Evolutionary conservation across 2,329 filamentous ascomycete species (phyloP), one percentile per base, ranked within the genome.

Genomic region (Chalaropsis ovoidea): DNA sequence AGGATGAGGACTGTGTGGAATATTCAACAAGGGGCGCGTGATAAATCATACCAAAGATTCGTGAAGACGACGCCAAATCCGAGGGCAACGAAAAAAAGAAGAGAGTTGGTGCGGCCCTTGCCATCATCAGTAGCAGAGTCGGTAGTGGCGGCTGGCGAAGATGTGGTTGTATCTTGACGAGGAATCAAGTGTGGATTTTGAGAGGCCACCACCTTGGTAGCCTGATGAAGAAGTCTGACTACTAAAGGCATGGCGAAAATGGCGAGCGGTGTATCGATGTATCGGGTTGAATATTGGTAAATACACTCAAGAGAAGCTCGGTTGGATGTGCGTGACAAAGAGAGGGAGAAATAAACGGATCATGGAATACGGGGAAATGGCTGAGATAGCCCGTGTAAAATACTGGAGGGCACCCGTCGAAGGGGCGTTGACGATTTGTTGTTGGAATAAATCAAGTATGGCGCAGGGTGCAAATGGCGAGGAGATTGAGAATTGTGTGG

Each of bases 41-140:
- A 11, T 24, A 15, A 65, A 69, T 68, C 88, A 79, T 82, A 97
- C 94, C 94, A 99, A 76, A 99, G 79, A 76, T 99, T 99, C 62
- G 94, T 99, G 73, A 99, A 99, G 56, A 99, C 94, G 22, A 99
- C 94, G 71, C 94, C 94, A 72, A 99, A 97, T 3, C 94, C 94
- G 39, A 99, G 80, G 17, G 94, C 93, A 66, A 97, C 91, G 74
- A 97, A 96, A 78, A 97, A 97, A 5, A 80, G 73, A 22, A 80
- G 70, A 4, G 78, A 78, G 5, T 78, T 80, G 65, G 75, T 80
- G 52, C 74, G 73, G 61, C 70, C 70, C 35, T 69, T 67, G 43
- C 69, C 69, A 8, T 66, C 67, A 2, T 69, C 70, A 64, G 68
- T 68, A 63, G 70, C 62, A 58, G 67, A 58, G 66, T 68, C 67